phyloP scores from a whole-genome alignment of 2,329 filamentous ascomycete species.

The Ophiostoma sp. region DNA sequence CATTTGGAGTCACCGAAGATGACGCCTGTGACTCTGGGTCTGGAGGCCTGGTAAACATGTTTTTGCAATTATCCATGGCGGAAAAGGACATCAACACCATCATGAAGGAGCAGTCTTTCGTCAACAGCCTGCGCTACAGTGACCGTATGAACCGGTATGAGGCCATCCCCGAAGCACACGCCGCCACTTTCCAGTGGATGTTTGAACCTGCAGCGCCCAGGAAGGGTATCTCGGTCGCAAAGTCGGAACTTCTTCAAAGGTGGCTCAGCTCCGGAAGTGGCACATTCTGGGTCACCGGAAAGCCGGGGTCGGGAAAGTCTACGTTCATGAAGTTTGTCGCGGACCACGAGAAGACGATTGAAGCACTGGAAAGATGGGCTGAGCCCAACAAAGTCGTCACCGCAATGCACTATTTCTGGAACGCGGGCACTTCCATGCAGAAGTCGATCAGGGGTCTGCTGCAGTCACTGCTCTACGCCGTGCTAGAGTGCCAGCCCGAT shows the following conservation, averaged over 20 bases:
- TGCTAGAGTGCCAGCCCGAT: background rate
- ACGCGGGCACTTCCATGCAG: background rate
- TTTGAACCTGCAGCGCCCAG: background rate
- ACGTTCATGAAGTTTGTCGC: background rate
- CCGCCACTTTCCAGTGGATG: background rate
- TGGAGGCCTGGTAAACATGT: no score
- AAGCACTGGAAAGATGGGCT: background rate
- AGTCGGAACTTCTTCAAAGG: background rate
- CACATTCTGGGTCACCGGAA: background rate
- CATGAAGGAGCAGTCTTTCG: background rate
- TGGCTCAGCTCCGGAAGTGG: background rate
- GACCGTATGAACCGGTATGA: background rate
- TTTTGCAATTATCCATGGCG: no score
- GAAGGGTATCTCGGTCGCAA: background rate
- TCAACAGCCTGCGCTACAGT: background rate
- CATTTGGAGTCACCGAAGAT: background rate
- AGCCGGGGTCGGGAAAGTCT: background rate
- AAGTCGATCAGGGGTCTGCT: background rate
- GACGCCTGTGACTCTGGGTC: no score
- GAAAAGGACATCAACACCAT: background rate
- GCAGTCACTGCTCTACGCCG: background rate
- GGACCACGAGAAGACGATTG: background rate
- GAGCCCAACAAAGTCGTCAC: background rate
- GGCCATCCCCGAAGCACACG: background rate
- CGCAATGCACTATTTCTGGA: background rate